Evolutionary conservation across 345 rosid genomes (phyloP).

Genomic region (Brassica rapa): DNA sequence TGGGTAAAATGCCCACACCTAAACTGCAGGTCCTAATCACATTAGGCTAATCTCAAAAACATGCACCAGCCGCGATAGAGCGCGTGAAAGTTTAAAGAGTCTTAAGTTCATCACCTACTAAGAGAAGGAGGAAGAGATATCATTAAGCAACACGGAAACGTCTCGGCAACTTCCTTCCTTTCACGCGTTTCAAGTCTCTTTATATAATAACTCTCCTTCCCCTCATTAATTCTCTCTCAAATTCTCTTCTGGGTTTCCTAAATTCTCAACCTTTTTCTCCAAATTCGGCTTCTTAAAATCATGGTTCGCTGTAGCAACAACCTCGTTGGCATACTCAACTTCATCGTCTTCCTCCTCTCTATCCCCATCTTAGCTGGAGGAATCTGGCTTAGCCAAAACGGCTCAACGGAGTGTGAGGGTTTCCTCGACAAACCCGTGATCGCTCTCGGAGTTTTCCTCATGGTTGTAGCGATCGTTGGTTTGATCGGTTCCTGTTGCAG

Average conservation of each 20-base stretch:
- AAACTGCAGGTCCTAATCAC: not conserved
- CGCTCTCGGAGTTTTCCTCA: slow-evolving; percentile 73
- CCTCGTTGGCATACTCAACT: slow-evolving; percentile 73
- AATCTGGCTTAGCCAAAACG: slow-evolving; percentile 74
- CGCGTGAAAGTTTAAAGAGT: slow-evolving; percentile 27
- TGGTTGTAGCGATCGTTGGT: slow-evolving; percentile 81
- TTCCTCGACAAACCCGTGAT: slow-evolving; percentile 81
- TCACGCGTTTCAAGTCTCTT: slow-evolving; percentile 30
- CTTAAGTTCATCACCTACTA: slow-evolving; percentile 11
- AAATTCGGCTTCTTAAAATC: slow-evolving; percentile 6
- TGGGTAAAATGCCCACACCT: too few species aligned
- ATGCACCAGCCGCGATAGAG: slow-evolving; percentile 9
- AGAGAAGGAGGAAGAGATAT: not conserved
- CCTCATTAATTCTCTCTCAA: not conserved
- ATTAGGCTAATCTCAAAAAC: not conserved
- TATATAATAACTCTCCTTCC: slow-evolving; percentile 8
- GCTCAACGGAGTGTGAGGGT: slow-evolving; percentile 75
- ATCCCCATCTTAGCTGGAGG: slow-evolving; percentile 83
- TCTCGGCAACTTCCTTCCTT: slow-evolving; percentile 24
- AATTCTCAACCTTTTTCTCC: slow-evolving; percentile 17
- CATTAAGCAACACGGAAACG: slow-evolving; percentile 21
- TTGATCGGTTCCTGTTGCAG: slow-evolving; percentile 87
- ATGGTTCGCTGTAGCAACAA: slow-evolving; percentile 73
- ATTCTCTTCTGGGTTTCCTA: slow-evolving; percentile 7
- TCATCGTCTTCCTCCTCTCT: slow-evolving; percentile 72